Base-by-base conservation (phyloP, 257 asterid genomes). In the Forsythia viridissima region DNA sequence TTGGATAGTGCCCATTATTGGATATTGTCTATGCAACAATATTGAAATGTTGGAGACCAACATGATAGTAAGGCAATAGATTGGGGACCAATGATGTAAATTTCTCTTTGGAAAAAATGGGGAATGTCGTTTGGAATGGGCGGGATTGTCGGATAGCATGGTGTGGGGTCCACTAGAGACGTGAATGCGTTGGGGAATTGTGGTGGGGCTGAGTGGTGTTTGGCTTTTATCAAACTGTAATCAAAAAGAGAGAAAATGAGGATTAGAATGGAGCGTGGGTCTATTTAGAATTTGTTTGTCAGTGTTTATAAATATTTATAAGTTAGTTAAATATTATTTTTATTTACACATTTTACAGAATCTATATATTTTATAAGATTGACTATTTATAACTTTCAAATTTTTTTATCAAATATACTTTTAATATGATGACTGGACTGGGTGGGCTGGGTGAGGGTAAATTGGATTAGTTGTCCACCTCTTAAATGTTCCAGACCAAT, bases 81-180 rank as follows among this genome's bases (percentile, higher is more conserved):
- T 1, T 10, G 16, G 8, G 70, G 70, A 63, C 2, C 70, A 57
- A 3, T 57, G 66, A n/a, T 16, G 55, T 36, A 30, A 71, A 55
- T 44, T 55, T 72, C 21, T 68, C 8, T 68, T 51, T n/a, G 36
- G 13, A 63, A 5, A 84, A 87, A 82, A 57, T 46, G 51, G 34
- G 30, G 36, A 11, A 66, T 78, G 86, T 82, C 76, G 34, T 30
- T 30, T 30, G 34, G 34, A 30, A 30, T 30, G 34, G 34, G 34
- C 0, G 34, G 34, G 34, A 30, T 1, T 1, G 34, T 78, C 77
- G 67, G 68, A 55, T 74, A 42, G 39, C 7, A n/a, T 38, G 30
- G 52, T 71, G 84, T 38, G 63, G 85, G 87, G 75, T 21, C 88
- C 74, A 86, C 77, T 2, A 57, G 85, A 77, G 78, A 30, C 80